These are phyloP conservation scores for Coix lacrymajobi DNA, from an alignment of 176 grass and related monocot species.

Conservation along the genomic window DNA sequence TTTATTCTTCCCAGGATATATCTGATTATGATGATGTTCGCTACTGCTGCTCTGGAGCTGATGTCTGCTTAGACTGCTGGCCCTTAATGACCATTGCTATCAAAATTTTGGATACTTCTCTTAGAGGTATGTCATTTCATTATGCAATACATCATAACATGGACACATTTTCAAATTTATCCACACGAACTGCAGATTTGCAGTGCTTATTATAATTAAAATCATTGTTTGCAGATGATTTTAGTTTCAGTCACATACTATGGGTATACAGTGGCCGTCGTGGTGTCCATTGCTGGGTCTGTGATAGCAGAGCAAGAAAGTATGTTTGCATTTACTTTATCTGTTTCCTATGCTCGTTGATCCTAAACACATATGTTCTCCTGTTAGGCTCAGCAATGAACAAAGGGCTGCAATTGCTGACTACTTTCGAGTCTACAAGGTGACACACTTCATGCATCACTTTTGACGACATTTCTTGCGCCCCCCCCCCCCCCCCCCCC, in stretches of 20 bases:
- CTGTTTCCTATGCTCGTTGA: conserved; percentile 1
- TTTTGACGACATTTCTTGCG: neutral
- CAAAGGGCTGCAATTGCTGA: conserved; percentile 84
- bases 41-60: conserved; percentile 93
- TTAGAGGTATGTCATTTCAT: conserved; percentile 61
- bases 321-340: conserved; percentile 12
- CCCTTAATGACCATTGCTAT: conserved; percentile 96
- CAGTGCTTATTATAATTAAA: neutral
- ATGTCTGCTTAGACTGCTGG: conserved; percentile 83
- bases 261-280: conserved; percentile 95
- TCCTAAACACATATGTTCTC: conserved; percentile 17
- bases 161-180: neutral
- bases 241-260: conserved; percentile 92
- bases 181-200: neutral
- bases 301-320: conserved; percentile 91
- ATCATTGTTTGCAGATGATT: conserved; percentile 63
- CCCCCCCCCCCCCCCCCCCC: too few species aligned
- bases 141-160: neutral
- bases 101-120: conserved; percentile 77
- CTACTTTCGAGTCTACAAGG: conserved; percentile 91
- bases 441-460: conserved; percentile 8
- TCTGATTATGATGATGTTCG: conserved; percentile 98
- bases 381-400: conserved; percentile 75
- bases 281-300: conserved; percentile 99
- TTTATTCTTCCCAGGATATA: conserved; percentile 68